These are phyloP conservation scores for Chlorella vulgaris DNA, from an alignment of 139 green algal genomes.

Conservation along the genomic window DNA sequence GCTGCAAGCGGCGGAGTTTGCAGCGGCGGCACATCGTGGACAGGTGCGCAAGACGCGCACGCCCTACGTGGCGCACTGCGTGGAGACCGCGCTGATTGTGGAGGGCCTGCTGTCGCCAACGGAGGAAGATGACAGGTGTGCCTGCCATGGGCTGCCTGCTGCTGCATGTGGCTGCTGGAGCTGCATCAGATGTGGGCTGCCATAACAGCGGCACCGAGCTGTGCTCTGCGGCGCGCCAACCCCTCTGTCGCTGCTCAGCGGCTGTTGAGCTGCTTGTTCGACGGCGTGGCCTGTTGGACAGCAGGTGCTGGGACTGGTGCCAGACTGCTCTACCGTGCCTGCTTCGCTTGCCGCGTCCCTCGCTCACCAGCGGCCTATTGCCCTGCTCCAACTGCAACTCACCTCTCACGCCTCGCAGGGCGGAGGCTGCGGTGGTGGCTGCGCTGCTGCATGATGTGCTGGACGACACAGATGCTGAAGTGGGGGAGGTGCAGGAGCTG, in stretches of 20 bases:
- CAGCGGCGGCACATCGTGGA: constrained; percentile 76
- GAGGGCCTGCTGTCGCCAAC: constrained; percentile 57
- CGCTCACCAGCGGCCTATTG: no score
- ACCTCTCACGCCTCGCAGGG: constrained; percentile 46
- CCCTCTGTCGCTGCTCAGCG: no score
- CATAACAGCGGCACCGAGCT: no score
- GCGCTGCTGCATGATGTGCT: constrained; percentile 95
- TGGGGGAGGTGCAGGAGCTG: constrained; percentile 56
- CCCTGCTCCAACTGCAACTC: background rate
- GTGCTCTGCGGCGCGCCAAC: no score
- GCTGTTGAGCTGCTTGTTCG: no score
- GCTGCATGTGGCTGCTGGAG: background rate
- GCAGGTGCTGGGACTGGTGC: no score
- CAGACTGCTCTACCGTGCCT: no score
- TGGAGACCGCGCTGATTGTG: constrained; percentile 92
- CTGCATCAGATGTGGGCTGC: no score
- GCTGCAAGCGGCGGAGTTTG: constrained; percentile 78
- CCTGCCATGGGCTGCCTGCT: no score
- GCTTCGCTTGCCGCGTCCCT: no score
- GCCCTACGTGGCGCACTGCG: constrained; percentile 93
- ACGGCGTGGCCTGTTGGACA: no score
- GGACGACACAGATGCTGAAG: constrained; percentile 81
- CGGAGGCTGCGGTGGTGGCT: constrained; percentile 77
- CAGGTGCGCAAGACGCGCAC: constrained; percentile 87
- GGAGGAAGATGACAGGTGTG: constrained; percentile 36